Evolutionary conservation across 2,329 filamentous ascomycete species (phyloP).

Genomic region (Ceratocystis albifundus): DNA sequence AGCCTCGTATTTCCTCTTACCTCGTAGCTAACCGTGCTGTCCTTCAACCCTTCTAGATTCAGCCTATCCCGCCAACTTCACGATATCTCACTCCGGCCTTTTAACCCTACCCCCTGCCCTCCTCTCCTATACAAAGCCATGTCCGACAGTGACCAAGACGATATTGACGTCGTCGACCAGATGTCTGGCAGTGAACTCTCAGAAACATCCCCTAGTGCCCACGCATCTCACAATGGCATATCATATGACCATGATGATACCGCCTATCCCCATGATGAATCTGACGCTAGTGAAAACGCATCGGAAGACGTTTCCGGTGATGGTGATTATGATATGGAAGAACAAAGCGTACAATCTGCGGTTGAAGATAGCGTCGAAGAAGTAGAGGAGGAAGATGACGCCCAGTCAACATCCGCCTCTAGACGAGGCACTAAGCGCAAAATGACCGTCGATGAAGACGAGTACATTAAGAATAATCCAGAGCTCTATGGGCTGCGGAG

Average conservation of each 20-base stretch:
- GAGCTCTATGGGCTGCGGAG: slow-evolving; percentile 88
- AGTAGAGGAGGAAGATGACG: slow-evolving; percentile 28
- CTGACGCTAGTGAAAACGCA: slow-evolving; percentile 36
- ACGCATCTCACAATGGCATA: slow-evolving; percentile 34
- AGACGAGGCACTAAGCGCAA: slow-evolving; percentile 63
- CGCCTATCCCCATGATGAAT: slow-evolving; percentile 32
- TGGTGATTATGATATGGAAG: slow-evolving; percentile 65
- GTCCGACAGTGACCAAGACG: slow-evolving; percentile 23
- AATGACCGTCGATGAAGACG: slow-evolving; percentile 56
- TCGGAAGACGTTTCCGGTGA: slow-evolving; percentile 52
- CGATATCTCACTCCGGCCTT: slow-evolving; percentile 13
- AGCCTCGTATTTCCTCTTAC: background rate
- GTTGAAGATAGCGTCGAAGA: slow-evolving; percentile 21
- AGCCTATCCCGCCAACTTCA: background rate
- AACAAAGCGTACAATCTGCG: slow-evolving; percentile 36
- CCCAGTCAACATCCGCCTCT: slow-evolving; percentile 58
- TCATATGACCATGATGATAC: slow-evolving; percentile 29
- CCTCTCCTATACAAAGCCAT: slow-evolving; percentile 3
- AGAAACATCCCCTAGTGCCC: slow-evolving; percentile 51
- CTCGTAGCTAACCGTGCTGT: slow-evolving; percentile 12
- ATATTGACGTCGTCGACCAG: slow-evolving; percentile 27
- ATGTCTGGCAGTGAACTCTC: slow-evolving; percentile 67
- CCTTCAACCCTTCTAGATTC: slow-evolving; percentile 1
- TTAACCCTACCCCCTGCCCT: background rate
- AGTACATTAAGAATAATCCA: slow-evolving; percentile 81